Percentiles rank a stretch among this genome's conserved stretches.
phyloP scores from a whole-genome alignment of 2,329 filamentous ascomycete species.

The Capronia americana region DNA sequence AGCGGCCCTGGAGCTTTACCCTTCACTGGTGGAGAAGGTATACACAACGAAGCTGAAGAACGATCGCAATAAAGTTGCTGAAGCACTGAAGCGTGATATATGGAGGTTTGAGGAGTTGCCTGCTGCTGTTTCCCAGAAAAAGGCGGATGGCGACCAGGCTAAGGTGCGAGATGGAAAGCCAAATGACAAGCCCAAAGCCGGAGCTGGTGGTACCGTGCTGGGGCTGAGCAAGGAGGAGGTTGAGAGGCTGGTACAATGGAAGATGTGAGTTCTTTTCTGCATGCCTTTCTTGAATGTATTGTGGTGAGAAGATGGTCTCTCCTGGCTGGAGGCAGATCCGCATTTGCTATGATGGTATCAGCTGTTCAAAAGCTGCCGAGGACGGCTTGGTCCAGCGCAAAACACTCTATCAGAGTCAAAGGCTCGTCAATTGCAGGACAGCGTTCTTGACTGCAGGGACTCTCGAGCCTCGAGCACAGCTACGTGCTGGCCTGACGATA shows the following conservation, averaged over 20 bases:
- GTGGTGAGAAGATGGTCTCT: neutral
- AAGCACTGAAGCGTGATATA: slow-evolving; percentile 45
- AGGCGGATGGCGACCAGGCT: slow-evolving; percentile 20
- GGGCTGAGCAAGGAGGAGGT: slow-evolving; percentile 40
- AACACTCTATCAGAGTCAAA: neutral
- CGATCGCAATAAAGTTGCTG: slow-evolving; percentile 39
- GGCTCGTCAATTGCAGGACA: neutral
- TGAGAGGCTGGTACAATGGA: slow-evolving; percentile 52
- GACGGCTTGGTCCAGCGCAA: neutral
- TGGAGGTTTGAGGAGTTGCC: slow-evolving; percentile 50
- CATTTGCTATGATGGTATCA: neutral
- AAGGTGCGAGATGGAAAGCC: neutral
- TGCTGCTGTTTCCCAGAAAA: slow-evolving; percentile 30
- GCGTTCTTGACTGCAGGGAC: neutral
- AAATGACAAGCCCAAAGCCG: neutral
- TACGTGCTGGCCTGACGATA: neutral
- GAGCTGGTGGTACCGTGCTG: neutral
- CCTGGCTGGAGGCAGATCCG: neutral
- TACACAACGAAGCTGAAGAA: slow-evolving; percentile 37
- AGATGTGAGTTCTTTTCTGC: slow-evolving; percentile 46
- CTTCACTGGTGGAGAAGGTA: slow-evolving; percentile 34
- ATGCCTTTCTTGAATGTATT: neutral
- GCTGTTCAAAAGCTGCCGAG: neutral
- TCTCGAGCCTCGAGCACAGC: neutral
- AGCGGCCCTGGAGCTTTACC: slow-evolving; percentile 33